Conservation (phyloP, 75 land plant genomes). For the Ceratopteris richardii region DNA sequence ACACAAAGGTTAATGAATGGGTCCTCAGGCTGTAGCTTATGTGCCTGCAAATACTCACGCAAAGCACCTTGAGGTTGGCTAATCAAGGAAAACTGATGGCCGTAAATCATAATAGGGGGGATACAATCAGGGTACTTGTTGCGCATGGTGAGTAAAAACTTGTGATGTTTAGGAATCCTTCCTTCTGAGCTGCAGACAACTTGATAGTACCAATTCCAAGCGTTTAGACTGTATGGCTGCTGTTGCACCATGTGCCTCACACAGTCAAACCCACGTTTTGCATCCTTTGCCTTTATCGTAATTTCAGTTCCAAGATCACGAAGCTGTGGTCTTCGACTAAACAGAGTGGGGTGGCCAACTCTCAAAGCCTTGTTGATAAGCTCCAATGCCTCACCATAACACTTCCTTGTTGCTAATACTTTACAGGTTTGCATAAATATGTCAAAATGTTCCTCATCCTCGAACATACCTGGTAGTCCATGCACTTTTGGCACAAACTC, state of each 20-base stretch:
- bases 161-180: conserved; percentile 45
- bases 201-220: conserved; percentile 93
- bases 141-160: conserved; percentile 55
- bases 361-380: conserved; percentile 49
- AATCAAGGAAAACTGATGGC: conserved; percentile 63
- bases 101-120: conserved; percentile 68
- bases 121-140: conserved; percentile 46
- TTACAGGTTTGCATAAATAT: conserved; percentile 57
- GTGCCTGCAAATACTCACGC: conserved; percentile 70
- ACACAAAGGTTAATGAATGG: conserved; percentile 83
- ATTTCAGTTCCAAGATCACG: conserved; percentile 41
- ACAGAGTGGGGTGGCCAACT: conserved; percentile 15
- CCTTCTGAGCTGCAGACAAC: conserved; percentile 51
- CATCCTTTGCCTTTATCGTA: conserved; percentile 56
- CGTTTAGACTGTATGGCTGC: conserved; percentile 79
- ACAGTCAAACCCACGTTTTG: conserved; percentile 64
- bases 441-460: conserved; percentile 62
- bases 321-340: not conserved
- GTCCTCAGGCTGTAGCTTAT: conserved; percentile 72
- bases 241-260: conserved; percentile 58
- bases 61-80: conserved; percentile 82
- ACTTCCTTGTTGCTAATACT: conserved; percentile 49
- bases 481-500: conserved; percentile 33
- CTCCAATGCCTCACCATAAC: conserved; percentile 74
- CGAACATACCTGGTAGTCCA: conserved; percentile 61